These are phyloP conservation scores for Microcos paniculata DNA, from an alignment of 345 rosid genomes.

Conservation along the genomic window DNA sequence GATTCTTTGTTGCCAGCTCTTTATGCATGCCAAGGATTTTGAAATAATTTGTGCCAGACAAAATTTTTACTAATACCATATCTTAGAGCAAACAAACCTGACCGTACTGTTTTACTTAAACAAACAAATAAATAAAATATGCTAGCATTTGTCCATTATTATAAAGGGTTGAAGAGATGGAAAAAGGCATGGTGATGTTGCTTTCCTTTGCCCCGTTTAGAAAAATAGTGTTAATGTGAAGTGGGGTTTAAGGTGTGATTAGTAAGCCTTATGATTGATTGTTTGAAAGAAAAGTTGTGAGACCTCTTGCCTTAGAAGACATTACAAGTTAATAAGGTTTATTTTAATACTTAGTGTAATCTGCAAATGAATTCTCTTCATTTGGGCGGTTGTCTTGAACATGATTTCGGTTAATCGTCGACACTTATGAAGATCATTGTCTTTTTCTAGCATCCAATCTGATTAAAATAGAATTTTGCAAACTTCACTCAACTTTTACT, in stretches of 20 bases:
- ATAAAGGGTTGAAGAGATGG: neutral
- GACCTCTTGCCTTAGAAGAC: slow-evolving; percentile 1
- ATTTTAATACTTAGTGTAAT: neutral
- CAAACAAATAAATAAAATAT: no score
- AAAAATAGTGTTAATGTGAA: neutral
- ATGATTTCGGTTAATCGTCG: neutral
- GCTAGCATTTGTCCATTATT: neutral
- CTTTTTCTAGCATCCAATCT: neutral
- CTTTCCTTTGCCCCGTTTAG: neutral
- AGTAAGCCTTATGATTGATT: neutral
- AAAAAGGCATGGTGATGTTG: neutral
- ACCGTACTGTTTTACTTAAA: neutral
- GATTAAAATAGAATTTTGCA: neutral
- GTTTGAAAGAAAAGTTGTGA: neutral
- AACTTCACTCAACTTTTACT: neutral
- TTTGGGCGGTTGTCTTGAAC: neutral
- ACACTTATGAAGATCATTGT: neutral
- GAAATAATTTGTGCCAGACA: neutral
- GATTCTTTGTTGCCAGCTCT: neutral
- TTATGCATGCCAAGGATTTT: neutral
- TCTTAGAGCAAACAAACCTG: neutral
- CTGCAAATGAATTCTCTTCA: neutral
- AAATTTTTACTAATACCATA: neutral
- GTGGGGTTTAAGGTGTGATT: neutral
- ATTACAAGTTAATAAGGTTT: neutral